Conservation (phyloP, 345 rosid genomes). For the Brassica juncea region DNA sequence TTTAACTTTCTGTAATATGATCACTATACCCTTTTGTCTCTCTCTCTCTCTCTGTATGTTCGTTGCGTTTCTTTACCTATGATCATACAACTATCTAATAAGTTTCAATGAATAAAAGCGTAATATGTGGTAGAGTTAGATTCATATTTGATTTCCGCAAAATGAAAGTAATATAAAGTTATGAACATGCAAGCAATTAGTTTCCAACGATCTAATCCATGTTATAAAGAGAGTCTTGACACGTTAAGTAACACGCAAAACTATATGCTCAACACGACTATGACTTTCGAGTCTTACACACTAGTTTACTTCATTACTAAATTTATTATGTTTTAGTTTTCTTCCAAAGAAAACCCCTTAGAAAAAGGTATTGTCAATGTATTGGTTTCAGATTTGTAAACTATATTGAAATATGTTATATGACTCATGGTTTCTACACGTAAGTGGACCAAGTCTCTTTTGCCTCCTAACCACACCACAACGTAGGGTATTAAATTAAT, state of each 20-base stretch:
- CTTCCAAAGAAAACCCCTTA: neutral
- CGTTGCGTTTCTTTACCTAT: too few species aligned
- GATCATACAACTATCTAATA: neutral
- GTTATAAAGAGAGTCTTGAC: neutral
- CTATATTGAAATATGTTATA: neutral
- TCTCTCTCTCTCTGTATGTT: too few species aligned
- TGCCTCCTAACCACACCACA: conserved; percentile 35
- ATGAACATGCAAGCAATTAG: conserved; percentile 13
- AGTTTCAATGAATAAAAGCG: neutral
- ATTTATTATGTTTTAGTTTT: neutral
- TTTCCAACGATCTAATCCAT: neutral
- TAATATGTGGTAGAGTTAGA: neutral
- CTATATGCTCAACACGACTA: conserved; percentile 25
- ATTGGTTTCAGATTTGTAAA: neutral
- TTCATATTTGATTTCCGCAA: neutral
- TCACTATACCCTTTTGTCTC: too few species aligned
- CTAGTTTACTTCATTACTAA: neutral
- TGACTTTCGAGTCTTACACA: conserved; percentile 21
- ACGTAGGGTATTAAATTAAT: neutral
- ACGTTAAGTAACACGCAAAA: conserved; percentile 1
- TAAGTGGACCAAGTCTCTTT: conserved; percentile 36
- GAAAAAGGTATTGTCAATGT: neutral
- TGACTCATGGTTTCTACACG: conserved; percentile 16
- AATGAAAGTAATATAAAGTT: neutral
- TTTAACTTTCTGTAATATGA: too few species aligned